Percentiles rank a stretch among this genome's conserved stretches.
Conservation (phyloP, 768 basidiomycete genomes). For the Strobilomyces dryophilus region DNA sequence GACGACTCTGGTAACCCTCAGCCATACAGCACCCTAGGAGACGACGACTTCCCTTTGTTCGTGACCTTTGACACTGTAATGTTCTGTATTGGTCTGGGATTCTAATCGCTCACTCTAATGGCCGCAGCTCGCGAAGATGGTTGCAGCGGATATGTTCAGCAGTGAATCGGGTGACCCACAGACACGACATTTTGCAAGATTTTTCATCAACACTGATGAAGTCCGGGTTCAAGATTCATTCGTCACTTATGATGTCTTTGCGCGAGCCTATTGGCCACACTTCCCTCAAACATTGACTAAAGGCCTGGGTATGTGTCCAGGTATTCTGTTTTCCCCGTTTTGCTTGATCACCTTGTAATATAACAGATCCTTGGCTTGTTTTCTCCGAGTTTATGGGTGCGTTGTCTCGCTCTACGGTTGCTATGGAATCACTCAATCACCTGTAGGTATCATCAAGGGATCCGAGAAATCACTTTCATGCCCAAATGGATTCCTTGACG, state of each 20-base stretch:
- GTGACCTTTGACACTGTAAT: conserved; percentile 31
- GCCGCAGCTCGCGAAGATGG: conserved; percentile 22
- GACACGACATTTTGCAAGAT: conserved; percentile 1
- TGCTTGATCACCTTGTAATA: background rate
- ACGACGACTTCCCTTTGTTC: conserved; percentile 11
- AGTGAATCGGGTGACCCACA: background rate
- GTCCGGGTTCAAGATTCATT: conserved; percentile 18
- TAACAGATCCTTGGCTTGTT: conserved; percentile 36
- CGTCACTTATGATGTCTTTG: conserved; percentile 49
- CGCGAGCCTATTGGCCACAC: conserved; percentile 54
- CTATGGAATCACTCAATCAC: no score
- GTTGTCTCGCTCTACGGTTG: conserved; percentile 22
- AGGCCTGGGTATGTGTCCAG: conserved; percentile 41
- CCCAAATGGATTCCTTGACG: conserved; percentile 39
- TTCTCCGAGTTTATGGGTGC: conserved; percentile 64
- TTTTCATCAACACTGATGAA: conserved; percentile 16
- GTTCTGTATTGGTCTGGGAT: background rate
- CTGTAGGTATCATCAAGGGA: no score
- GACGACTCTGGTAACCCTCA: conserved; percentile 31
- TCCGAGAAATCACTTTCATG: conserved; percentile 47
- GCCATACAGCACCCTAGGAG: conserved; percentile 48
- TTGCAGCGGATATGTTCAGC: conserved; percentile 21
- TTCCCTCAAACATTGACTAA: conserved; percentile 49
- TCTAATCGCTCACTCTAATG: background rate
- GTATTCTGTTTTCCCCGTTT: no score